Conservation (phyloP, 768 basidiomycete genomes). For the Megacollybia marginata region DNA sequence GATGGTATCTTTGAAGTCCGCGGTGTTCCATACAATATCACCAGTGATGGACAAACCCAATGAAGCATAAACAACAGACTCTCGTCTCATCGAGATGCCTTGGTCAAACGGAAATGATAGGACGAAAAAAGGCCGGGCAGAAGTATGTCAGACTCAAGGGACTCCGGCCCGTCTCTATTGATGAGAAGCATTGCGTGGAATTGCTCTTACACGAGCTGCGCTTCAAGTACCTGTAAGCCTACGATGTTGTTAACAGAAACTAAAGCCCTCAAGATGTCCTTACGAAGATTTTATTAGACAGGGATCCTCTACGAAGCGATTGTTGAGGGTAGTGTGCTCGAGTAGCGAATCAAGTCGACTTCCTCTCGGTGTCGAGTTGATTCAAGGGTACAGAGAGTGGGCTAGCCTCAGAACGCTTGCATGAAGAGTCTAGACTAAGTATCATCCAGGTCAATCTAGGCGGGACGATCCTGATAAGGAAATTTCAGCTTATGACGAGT, state of each 20-base stretch:
- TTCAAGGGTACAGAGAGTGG: constrained; percentile 53
- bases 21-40: constrained; percentile 86
- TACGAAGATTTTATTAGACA: constrained; percentile 97
- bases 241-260: constrained; percentile 65
- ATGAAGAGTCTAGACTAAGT: too few species aligned
- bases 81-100: constrained; percentile 36
- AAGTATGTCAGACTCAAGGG: constrained; percentile 96
- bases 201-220: constrained; percentile 68
- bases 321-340: constrained; percentile 85
- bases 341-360: constrained; percentile 76
- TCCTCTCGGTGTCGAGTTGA: constrained; percentile 63
- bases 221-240: constrained; percentile 77
- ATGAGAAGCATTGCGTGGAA: constrained; percentile 51
- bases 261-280: constrained; percentile 76
- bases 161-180: constrained; percentile 67
- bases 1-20: constrained; percentile 97
- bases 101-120: constrained; percentile 97
- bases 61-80: constrained; percentile 57
- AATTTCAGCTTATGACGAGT: too few species aligned
- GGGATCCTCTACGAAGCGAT: constrained; percentile 97
- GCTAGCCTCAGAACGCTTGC: constrained; percentile 36
- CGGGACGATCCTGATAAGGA: too few species aligned
- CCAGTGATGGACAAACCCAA: constrained; percentile 98
- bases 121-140: constrained; percentile 88
- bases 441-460: too few species aligned